Conservation (phyloP, 495 filamentous ascomycete species). For the Aspergillus bridgeri region DNA sequence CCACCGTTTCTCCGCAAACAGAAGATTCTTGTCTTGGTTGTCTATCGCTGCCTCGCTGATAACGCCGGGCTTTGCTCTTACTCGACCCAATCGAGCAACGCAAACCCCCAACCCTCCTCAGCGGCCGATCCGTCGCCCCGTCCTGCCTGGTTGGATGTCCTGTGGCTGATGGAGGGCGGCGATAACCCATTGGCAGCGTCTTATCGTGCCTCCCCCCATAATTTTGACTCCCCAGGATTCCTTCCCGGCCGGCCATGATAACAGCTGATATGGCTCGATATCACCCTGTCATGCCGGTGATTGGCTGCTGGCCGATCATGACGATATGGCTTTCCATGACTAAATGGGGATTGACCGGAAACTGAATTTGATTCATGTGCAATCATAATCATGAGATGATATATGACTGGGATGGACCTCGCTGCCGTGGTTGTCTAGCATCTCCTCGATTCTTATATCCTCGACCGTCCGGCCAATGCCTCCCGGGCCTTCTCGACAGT, state of each 20-base stretch:
- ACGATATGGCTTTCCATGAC: neutral
- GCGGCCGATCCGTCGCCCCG: too few species aligned
- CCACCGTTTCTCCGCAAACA: neutral
- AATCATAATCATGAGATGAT: too few species aligned
- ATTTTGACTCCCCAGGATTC: neutral
- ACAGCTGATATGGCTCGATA: neutral
- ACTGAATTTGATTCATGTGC: neutral
- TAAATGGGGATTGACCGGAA: neutral
- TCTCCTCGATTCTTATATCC: neutral
- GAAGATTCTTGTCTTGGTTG: too few species aligned
- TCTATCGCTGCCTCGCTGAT: too few species aligned
- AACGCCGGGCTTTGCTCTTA: slow-evolving; percentile 20
- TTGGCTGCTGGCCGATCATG: neutral
- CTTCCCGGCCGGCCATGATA: neutral
- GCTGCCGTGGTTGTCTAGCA: neutral
- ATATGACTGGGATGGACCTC: neutral
- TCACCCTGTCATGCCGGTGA: neutral
- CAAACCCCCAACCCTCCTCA: too few species aligned
- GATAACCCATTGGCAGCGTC: slow-evolving; percentile 11
- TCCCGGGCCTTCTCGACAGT: neutral
- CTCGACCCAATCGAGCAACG: slow-evolving; percentile 24
- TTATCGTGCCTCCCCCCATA: neutral
- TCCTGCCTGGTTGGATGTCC: too few species aligned
- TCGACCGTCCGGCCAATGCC: neutral
- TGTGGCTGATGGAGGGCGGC: slow-evolving; percentile 11